Percentiles rank a stretch among this genome's conserved stretches.
Evolutionary conservation across 768 basidiomycete genomes (phyloP).

Genomic region (Exsudoporus frostii): DNA sequence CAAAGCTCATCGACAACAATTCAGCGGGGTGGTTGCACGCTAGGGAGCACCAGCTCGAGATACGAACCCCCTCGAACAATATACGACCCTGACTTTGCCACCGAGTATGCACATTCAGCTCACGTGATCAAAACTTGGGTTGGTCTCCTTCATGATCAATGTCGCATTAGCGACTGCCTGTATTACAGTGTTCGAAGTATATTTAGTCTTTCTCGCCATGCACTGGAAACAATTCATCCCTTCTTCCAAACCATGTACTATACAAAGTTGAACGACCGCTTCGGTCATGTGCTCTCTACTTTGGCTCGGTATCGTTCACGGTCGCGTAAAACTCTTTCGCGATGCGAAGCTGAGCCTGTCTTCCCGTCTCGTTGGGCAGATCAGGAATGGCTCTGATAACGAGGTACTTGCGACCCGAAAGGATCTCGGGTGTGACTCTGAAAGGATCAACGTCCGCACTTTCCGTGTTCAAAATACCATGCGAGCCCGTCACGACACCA

Average conservation of each 20-base stretch:
- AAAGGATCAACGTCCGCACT: slow-evolving; percentile 41
- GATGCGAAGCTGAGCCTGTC: slow-evolving; percentile 73
- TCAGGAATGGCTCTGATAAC: slow-evolving; percentile 70
- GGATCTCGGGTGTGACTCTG: slow-evolving; percentile 63
- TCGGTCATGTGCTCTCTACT: slow-evolving; percentile 28
- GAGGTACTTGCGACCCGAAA: slow-evolving; percentile 78
- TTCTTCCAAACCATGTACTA: too few relatives aligned
- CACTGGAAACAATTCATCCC: too few relatives aligned
- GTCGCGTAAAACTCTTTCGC: slow-evolving; percentile 85
- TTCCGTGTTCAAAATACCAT: slow-evolving; percentile 42
- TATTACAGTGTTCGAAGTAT: not conserved
- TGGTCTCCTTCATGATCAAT: not conserved
- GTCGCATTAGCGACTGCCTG: not conserved
- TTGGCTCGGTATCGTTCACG: slow-evolving; percentile 65
- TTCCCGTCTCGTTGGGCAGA: slow-evolving; percentile 58
- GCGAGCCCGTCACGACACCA: slow-evolving; percentile 70
- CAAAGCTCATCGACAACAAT: not conserved
- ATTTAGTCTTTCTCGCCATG: too few relatives aligned
- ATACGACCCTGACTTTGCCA: too few relatives aligned
- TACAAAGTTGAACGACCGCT: not conserved
- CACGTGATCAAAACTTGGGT: too few relatives aligned
- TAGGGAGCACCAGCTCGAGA: too few relatives aligned
- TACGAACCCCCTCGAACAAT: too few relatives aligned
- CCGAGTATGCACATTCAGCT: too few relatives aligned
- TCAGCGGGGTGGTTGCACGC: too few relatives aligned